These are phyloP conservation scores for Suhomyces emberorum DNA, from an alignment of 805 yeast genomes.

Conservation along the genomic window DNA sequence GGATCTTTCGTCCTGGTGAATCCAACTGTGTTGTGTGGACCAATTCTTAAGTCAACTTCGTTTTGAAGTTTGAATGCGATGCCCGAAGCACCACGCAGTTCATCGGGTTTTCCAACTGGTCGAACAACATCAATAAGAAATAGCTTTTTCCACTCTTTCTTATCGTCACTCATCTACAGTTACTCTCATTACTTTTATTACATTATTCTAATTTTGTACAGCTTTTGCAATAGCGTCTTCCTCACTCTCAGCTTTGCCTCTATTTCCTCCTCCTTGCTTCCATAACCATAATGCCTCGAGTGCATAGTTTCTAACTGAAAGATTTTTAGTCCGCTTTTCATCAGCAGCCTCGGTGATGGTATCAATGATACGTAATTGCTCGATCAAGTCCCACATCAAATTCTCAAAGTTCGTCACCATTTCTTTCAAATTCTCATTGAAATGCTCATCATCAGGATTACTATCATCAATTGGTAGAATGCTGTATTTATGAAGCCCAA, in stretches of 20 bases:
- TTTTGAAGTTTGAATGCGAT: neutral
- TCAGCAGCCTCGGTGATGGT: constrained; percentile 66
- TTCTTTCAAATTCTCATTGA: constrained; percentile 22
- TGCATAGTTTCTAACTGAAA: constrained; percentile 80
- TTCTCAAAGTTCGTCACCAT: constrained; percentile 41
- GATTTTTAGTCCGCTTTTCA: constrained; percentile 56
- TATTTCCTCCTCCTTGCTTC: constrained; percentile 53
- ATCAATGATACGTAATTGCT: constrained; percentile 59
- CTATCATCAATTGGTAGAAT: constrained; percentile 45
- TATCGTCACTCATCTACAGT: constrained; percentile 4
- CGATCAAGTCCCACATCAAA: constrained; percentile 69
- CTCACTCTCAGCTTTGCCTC: constrained; percentile 18
- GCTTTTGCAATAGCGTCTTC: constrained; percentile 26
- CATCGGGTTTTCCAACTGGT: neutral
- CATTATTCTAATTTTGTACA: constrained; percentile 9
- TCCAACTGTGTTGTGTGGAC: neutral
- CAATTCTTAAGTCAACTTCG: neutral
- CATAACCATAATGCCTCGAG: constrained; percentile 90
- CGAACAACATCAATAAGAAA: neutral
- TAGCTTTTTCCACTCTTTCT: neutral
- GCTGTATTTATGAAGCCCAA: constrained; percentile 61
- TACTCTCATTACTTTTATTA: neutral
- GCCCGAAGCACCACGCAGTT: too few species aligned
- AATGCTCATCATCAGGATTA: constrained; percentile 37
- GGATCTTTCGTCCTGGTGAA: neutral